phyloP scores from a whole-genome alignment of 768 basidiomycete genomes.

The Boletus pseudo-olivaceus region DNA sequence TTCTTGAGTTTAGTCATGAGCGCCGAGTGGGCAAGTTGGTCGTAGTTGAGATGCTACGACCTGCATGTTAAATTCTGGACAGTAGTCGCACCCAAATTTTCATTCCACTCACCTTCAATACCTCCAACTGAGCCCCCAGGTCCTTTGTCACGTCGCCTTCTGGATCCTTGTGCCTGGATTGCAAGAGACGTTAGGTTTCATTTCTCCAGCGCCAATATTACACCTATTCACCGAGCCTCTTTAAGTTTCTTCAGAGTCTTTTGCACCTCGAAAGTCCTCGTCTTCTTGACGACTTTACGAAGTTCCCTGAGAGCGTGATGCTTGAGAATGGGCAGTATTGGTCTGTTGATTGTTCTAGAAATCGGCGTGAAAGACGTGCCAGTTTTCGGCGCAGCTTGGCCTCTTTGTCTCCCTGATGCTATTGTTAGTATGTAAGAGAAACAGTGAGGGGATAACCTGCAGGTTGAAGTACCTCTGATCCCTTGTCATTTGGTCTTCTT shows the following conservation, averaged over 20 bases:
- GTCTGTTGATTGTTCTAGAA: constrained; percentile 6
- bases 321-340: constrained; percentile 38
- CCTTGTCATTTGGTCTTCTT: constrained; percentile 40
- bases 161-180: constrained; percentile 35
- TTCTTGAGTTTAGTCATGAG: constrained; percentile 72
- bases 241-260: constrained; percentile 83
- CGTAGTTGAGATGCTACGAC: constrained; percentile 53
- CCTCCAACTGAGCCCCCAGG: constrained; percentile 56
- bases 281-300: constrained; percentile 74
- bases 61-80: neutral
- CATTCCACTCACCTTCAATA: constrained; percentile 56
- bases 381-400: constrained; percentile 51
- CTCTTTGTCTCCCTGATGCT: constrained; percentile 37
- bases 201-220: neutral
- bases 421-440: constrained; percentile 1
- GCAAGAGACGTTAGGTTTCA: neutral
- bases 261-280: constrained; percentile 75
- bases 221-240: constrained; percentile 50
- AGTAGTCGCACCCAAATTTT: neutral
- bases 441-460: neutral
- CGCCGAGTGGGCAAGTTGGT: constrained; percentile 60
- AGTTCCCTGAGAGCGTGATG: constrained; percentile 73
- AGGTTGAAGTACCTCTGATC: constrained; percentile 20
- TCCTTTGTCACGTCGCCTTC: constrained; percentile 40
- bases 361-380: constrained; percentile 37